A percentile compares a stretch with the other conserved stretches of the same genome.
These are phyloP conservation scores for Leonotis leonurus DNA, from an alignment of 257 asterid genomes.

Conservation along the genomic window DNA sequence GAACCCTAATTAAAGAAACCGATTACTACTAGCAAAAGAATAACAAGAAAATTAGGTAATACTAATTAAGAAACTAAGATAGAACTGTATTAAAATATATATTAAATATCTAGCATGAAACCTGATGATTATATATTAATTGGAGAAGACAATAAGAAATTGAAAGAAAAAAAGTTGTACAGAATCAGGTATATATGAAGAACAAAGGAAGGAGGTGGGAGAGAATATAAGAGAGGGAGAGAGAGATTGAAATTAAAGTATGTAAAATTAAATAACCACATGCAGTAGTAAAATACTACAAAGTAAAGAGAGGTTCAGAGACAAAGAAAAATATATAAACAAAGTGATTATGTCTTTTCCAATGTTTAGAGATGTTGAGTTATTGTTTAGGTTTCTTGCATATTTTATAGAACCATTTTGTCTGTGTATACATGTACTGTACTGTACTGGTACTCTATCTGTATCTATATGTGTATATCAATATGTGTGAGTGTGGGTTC, in stretches of 20 bases:
- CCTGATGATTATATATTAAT: too few species aligned
- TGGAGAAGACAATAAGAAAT: too few species aligned
- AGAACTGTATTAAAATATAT: not conserved
- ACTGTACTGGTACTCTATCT: too few species aligned
- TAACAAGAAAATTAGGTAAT: slow-evolving; percentile 19
- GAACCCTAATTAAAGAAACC: slow-evolving; percentile 16
- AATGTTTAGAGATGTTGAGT: slow-evolving; percentile 20
- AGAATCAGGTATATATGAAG: too few species aligned
- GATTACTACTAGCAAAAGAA: not conserved
- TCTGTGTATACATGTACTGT: slow-evolving; percentile 4
- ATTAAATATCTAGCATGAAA: not conserved
- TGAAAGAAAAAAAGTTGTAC: not conserved
- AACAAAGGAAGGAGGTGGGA: too few species aligned
- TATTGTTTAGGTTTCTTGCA: slow-evolving; percentile 13
- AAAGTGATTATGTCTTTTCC: slow-evolving; percentile 20
- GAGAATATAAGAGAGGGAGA: slow-evolving; percentile 16
- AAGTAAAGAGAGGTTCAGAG: slow-evolving; percentile 1
- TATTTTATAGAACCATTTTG: slow-evolving; percentile 19
- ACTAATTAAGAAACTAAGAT: not conserved
- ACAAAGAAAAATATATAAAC: too few species aligned
- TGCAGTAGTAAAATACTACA: not conserved
- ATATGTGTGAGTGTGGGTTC: too few species aligned
- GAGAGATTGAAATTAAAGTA: slow-evolving; percentile 12
- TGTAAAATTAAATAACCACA: too few species aligned
- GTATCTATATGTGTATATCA: too few species aligned